Evolutionary conservation across 1,284 basidiomycete species (phyloP).

Genomic region (Ceratobasidium sp.): DNA sequence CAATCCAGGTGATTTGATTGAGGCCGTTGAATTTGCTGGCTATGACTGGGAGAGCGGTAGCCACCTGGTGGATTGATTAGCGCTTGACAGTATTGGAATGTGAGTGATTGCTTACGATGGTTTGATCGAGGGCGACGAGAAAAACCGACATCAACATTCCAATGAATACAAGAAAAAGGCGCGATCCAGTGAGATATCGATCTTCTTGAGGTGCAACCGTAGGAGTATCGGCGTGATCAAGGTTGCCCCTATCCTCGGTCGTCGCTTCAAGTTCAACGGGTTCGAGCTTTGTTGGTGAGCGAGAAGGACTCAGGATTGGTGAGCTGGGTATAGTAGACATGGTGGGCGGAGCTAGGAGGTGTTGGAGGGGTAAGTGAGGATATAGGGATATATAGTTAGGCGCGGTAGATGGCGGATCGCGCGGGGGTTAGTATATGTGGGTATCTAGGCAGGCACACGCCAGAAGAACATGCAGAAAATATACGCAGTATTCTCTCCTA

Average conservation of each 20-base stretch:
- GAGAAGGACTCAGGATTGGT: too few species aligned
- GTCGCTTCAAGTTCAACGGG: too few species aligned
- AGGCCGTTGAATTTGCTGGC: constrained; percentile 44
- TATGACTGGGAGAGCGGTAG: constrained; percentile 48
- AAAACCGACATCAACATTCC: constrained; percentile 48
- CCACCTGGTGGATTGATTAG: constrained; percentile 40
- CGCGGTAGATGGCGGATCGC: too few species aligned
- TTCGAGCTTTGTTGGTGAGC: too few species aligned
- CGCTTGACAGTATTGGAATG: neutral
- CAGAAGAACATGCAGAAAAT: too few species aligned
- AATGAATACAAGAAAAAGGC: constrained; percentile 47
- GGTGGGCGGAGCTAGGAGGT: too few species aligned
- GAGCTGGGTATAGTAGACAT: too few species aligned
- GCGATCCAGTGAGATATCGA: constrained; percentile 43
- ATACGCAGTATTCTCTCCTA: too few species aligned
- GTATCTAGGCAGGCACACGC: too few species aligned
- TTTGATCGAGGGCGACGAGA: constrained; percentile 49
- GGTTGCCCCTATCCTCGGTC: neutral
- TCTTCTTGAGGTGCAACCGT: constrained; percentile 16
- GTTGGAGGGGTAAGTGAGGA: too few species aligned
- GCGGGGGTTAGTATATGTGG: too few species aligned
- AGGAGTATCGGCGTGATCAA: neutral
- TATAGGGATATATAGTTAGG: too few species aligned
- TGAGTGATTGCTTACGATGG: constrained; percentile 43
- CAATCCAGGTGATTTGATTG: constrained; percentile 41